Evolutionary conservation across 2,329 filamentous ascomycete species (phyloP), one percentile per base, ranked within the genome.

Genomic region (Moelleriella libera): DNA sequence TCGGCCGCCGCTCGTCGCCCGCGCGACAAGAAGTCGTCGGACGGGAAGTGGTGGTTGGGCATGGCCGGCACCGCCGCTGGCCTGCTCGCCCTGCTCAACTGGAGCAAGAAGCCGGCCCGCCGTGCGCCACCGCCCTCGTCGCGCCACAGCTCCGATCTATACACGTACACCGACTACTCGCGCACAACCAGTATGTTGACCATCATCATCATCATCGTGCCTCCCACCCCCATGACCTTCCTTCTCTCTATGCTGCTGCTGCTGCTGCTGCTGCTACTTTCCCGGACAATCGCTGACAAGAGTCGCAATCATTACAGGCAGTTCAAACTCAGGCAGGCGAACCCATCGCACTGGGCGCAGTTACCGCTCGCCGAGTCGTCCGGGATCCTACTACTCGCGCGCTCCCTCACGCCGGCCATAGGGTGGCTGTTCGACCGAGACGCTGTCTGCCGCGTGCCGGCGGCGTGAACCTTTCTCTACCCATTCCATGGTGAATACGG

Each of bases 181-280:
- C 68, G 63, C 53, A 70, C 62, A 56, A 70, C 69, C 52, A 75
- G 74, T 76, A 65, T 72, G 74, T 75, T n/a, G n/a, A n/a, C n/a
- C n/a, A n/a, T n/a, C n/a, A n/a, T n/a, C n/a, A n/a, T 37, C 12
- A 12, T 12, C 34, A 37, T 7, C 7, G 7, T 37, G 34, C 34
- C 34, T 12, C 34, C 12, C 7, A 37, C 7, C 34, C 34, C 34
- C 34, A 7, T 7, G 12, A 37, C 34, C 34, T n/a, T n/a, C 34
- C 34, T 37, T 37, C 34, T 37, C 34, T 37, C 34, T n/a, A n/a
- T n/a, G n/a, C n/a, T n/a, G n/a, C n/a, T n/a, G n/a, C n/a, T n/a
- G n/a, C n/a, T n/a, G n/a, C n/a, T n/a, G n/a, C n/a, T n/a, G n/a
- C n/a, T n/a, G n/a, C n/a, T n/a, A n/a, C n/a, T n/a, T n/a, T n/a